Evolutionary conservation across 1,284 basidiomycete species (phyloP).

Genomic region (Malassezia psittaci): DNA sequence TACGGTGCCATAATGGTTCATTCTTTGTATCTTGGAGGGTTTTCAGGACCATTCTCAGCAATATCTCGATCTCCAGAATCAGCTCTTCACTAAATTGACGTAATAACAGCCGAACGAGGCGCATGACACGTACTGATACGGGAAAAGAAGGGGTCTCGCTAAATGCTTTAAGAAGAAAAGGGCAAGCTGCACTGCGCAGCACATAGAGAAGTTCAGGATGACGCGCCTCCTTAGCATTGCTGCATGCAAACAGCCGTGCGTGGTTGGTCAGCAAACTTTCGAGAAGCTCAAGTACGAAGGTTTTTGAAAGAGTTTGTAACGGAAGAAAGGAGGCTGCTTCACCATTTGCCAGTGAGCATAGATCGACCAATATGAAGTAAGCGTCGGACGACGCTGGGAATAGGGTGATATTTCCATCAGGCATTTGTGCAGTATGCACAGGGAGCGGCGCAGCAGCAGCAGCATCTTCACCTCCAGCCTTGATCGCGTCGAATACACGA

Average conservation of each 20-base stretch:
- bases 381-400: conserved; percentile 75
- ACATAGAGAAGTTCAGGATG: conserved; percentile 74
- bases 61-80: conserved; percentile 43
- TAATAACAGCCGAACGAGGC: conserved; percentile 81
- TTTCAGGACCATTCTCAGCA: conserved; percentile 37
- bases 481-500: conserved; percentile 34
- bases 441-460: conserved; percentile 38
- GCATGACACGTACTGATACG: conserved; percentile 74
- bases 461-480: conserved; percentile 36
- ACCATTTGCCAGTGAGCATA: conserved; percentile 41
- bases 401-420: conserved; percentile 49
- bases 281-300: conserved; percentile 87
- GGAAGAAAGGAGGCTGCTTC: conserved; percentile 70
- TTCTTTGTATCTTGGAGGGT: conserved; percentile 18
- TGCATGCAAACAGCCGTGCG: conserved; percentile 60
- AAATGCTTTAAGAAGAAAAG: conserved; percentile 67
- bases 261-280: conserved; percentile 95
- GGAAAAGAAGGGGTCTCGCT: conserved; percentile 71
- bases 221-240: background rate
- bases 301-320: conserved; percentile 75
- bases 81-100: conserved; percentile 74
- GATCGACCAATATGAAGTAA: conserved; percentile 56
- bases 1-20: conserved; percentile 31
- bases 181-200: conserved; percentile 76
- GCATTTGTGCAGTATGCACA: conserved; percentile 32